A percentile compares a stretch with the other conserved stretches of the same genome.
These are phyloP conservation scores for Fraxinus sp. DNA, from an alignment of 305 asterid species.

Conservation along the genomic window DNA sequence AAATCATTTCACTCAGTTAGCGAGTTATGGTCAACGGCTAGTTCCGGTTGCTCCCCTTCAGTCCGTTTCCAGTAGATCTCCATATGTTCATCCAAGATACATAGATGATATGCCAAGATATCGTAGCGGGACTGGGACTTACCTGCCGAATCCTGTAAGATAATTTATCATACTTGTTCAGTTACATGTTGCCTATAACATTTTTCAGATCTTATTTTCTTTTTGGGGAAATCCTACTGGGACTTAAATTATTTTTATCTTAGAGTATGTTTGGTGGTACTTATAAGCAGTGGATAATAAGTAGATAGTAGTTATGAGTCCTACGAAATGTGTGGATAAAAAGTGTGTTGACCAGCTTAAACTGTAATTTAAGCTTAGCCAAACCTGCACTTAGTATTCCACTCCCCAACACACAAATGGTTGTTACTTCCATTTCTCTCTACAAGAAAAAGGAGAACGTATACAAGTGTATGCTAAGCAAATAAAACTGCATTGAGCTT, in stretches of 20 bases:
- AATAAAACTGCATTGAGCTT: neutral
- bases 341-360: neutral
- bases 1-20: conserved; percentile 64
- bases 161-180: conserved; percentile 22
- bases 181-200: neutral
- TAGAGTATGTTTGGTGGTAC: conserved; percentile 12
- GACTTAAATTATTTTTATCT: neutral
- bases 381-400: neutral
- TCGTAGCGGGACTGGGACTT: conserved; percentile 95
- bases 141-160: conserved; percentile 96
- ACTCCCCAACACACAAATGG: neutral
- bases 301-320: neutral
- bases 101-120: conserved; percentile 81
- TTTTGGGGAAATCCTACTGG: neutral
- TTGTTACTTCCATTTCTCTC: neutral
- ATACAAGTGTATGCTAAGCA: neutral
- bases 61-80: conserved; percentile 65
- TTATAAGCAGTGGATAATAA: neutral
- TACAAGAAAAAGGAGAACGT: neutral
- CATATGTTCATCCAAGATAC: conserved; percentile 60
- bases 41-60: conserved; percentile 72
- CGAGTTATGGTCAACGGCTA: conserved; percentile 62
- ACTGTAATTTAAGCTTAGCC: neutral
- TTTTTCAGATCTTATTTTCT: neutral
- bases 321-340: neutral